Percentiles rank a stretch among this genome's conserved stretches.
phyloP scores from a whole-genome alignment of 805 yeast genomes.

The Metschnikowia corniflorae region DNA sequence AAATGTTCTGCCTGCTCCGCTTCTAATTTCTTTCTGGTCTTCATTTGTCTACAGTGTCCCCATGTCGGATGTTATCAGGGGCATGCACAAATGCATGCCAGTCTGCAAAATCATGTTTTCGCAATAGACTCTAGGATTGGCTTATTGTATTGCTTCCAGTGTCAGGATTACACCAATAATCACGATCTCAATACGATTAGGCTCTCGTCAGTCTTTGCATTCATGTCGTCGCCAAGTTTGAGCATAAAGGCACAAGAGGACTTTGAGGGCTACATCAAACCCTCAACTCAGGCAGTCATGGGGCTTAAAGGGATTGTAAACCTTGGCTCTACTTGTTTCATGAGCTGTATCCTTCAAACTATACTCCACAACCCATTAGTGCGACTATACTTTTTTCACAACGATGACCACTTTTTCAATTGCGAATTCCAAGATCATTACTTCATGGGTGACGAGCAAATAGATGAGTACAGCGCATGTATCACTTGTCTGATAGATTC shows the following conservation, averaged over 20 bases:
- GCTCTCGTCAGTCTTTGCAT: slow-evolving; percentile 14
- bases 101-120: slow-evolving; percentile 32
- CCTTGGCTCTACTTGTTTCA: slow-evolving; percentile 96
- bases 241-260: too few species aligned
- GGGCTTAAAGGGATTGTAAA: slow-evolving; percentile 88
- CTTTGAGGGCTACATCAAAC: slow-evolving; percentile 33
- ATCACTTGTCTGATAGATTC: slow-evolving; percentile 83
- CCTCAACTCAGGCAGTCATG: slow-evolving; percentile 55
- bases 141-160: slow-evolving; percentile 71
- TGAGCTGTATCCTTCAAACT: slow-evolving; percentile 89
- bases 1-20: slow-evolving; percentile 50
- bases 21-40: slow-evolving; percentile 42
- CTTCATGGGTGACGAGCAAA: slow-evolving; percentile 14
- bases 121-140: slow-evolving; percentile 66
- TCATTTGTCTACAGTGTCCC: slow-evolving; percentile 73
- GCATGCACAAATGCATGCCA: slow-evolving; percentile 34
- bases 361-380: slow-evolving; percentile 87
- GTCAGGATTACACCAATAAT: slow-evolving; percentile 69
- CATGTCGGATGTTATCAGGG: slow-evolving; percentile 62
- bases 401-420: slow-evolving; percentile 59
- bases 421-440: slow-evolving; percentile 39
- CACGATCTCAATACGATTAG: slow-evolving; percentile 54
- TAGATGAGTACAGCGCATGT: slow-evolving; percentile 47
- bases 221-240: too few species aligned
- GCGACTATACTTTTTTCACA: slow-evolving; percentile 67